Evolutionary conservation across 768 basidiomycete genomes (phyloP), one percentile per base, ranked within the genome.

Genomic region (Tylopilus balloui): DNA sequence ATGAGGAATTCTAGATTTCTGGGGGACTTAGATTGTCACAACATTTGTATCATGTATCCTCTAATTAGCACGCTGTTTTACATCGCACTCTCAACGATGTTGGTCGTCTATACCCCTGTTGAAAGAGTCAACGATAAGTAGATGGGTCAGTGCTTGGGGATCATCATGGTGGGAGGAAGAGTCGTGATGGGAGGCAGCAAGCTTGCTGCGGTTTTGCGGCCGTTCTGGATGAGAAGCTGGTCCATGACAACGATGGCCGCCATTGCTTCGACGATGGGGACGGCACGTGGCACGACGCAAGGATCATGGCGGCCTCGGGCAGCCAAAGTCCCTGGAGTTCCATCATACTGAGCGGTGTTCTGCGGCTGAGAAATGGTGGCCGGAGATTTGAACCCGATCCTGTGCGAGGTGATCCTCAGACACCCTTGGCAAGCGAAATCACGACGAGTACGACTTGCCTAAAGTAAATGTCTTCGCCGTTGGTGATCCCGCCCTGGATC

Each of bases 211-310:
- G 84, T 73, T 64, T 77, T 77, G 42, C 95, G 83, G 9, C 93
- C 77, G 56, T 92, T 89, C 71, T 98, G 95, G 50, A 90, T 83
- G 34, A 97, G 77, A 50, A 97, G 75, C 61, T 87, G 81, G 65
- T 99, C 96, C 86, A 99, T 91, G 56, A 96, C 78, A 51, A 97
- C 95, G 42, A 98, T 77, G 23, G 87, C 85, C 0, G 95, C 92
- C 96, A 99, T 99, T 1, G 91, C 83, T 72, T 99, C 96, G 37
- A 98, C 95, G 60, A 99, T 99, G 36, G 96, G 93, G 9, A 97
- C 92, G 17, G 93, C 93, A 40, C 93, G 84, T 35, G 95, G 95
- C 6, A 99, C 92, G 38, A 99, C 95, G 65, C 95, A 97, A 15
- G 95, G 93, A 64, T 97, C 95, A 70, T 98, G 95, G 45, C 96